Conservation (phyloP, 306 rosid genomes). For the Malus orientalis region DNA sequence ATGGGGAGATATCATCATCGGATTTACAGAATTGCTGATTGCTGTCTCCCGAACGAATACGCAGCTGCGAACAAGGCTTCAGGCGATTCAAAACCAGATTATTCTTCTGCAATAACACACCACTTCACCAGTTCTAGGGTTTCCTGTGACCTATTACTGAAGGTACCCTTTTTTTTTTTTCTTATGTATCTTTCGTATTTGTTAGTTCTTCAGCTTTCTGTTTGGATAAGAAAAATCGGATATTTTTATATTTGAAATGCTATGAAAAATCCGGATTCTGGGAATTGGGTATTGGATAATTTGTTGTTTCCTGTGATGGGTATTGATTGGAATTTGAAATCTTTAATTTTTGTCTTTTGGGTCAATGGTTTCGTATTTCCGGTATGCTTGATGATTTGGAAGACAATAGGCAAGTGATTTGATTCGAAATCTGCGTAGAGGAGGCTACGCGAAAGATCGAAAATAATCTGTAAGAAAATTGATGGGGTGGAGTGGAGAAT, state of each 20-base stretch:
- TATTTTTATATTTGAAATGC: neutral
- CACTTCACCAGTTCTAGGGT: conserved; percentile 2
- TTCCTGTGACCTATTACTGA: conserved; percentile 10
- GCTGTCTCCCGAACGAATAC: neutral
- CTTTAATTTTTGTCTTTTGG: neutral
- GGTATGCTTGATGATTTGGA: neutral
- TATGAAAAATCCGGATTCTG: neutral
- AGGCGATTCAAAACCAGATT: neutral
- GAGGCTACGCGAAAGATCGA: neutral
- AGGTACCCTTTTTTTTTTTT: neutral
- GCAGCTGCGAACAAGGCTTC: neutral
- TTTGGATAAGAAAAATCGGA: neutral
- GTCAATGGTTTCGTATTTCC: neutral
- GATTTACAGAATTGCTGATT: neutral
- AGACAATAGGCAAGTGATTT: neutral
- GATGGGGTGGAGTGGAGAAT: neutral
- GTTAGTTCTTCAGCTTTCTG: neutral
- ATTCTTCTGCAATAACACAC: neutral
- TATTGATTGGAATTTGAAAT: conserved; percentile 8
- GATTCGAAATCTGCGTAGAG: neutral
- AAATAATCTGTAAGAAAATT: neutral
- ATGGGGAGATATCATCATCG: neutral
- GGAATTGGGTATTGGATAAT: neutral
- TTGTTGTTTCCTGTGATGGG: conserved; percentile 1
- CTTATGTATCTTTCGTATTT: neutral